A percentile compares a stretch with the other conserved stretches of the same genome.
Evolutionary conservation across 2,329 filamentous ascomycete genomes (phyloP).

Genomic region (Penicillium olsonii): DNA sequence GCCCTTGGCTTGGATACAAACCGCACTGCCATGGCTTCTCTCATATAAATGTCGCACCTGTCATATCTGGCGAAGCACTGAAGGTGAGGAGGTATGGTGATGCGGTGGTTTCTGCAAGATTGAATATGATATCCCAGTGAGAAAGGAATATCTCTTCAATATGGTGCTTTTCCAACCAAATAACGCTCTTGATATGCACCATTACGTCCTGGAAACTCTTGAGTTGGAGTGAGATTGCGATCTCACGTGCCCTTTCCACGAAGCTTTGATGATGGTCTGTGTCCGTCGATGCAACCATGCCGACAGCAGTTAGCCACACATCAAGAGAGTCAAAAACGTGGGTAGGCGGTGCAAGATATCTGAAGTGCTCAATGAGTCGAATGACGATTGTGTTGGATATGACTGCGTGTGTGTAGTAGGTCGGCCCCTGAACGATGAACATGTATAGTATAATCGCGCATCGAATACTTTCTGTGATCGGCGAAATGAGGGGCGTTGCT

Average conservation of each 20-base stretch:
- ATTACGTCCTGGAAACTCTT: conserved; percentile 10
- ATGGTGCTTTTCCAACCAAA: conserved; percentile 24
- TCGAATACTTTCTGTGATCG: conserved; percentile 49
- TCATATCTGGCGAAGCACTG: background rate
- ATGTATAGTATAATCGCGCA: conserved; percentile 54
- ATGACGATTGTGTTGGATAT: conserved; percentile 40
- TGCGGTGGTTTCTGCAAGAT: background rate
- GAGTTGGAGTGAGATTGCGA: conserved; percentile 16
- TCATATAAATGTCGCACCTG: background rate
- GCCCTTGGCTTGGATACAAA: background rate
- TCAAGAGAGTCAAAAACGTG: conserved; percentile 28
- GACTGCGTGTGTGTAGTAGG: conserved; percentile 56
- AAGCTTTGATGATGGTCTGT: conserved; percentile 23
- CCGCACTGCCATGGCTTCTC: background rate
- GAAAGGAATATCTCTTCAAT: conserved; percentile 17
- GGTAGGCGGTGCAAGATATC: conserved; percentile 12
- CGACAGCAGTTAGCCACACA: conserved; percentile 48
- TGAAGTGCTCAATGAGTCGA: conserved; percentile 36
- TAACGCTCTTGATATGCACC: conserved; percentile 13
- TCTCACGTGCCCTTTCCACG: conserved; percentile 9
- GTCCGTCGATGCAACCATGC: conserved; percentile 35
- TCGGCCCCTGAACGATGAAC: conserved; percentile 56
- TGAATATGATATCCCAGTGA: conserved; percentile 22
- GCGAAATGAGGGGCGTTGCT: conserved; percentile 7
- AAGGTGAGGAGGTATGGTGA: background rate